Evolutionary conservation across 2,329 filamentous ascomycete genomes (phyloP).

Genomic region (Orbilia oligospora): DNA sequence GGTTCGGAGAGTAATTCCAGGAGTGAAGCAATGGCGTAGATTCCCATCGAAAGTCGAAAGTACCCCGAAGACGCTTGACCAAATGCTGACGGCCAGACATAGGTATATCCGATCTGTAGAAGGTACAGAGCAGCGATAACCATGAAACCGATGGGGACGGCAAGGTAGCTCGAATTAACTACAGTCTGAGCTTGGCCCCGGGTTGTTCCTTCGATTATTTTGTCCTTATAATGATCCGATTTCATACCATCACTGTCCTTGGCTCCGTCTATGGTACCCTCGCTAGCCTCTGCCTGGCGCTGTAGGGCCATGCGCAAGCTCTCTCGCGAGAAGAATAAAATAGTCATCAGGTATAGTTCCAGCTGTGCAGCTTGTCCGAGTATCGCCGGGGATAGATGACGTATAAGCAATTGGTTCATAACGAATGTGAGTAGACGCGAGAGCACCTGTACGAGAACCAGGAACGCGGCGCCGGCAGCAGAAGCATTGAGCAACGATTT

Average conservation of each 20-base stretch:
- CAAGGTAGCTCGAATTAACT: conserved; percentile 88
- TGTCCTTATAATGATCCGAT: conserved; percentile 48
- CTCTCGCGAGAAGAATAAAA: conserved; percentile 95
- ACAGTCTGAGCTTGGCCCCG: conserved; percentile 70
- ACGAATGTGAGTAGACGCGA: conserved; percentile 92
- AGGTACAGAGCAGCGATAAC: conserved; percentile 77
- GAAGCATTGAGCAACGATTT: conserved; percentile 66
- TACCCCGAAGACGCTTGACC: conserved; percentile 66
- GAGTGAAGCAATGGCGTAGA: conserved; percentile 74
- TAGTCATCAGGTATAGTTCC: conserved; percentile 90
- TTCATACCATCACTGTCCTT: conserved; percentile 45
- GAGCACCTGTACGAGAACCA: conserved; percentile 87
- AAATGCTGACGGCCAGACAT: conserved; percentile 23
- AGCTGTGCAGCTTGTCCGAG: conserved; percentile 90
- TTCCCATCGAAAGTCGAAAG: conserved; percentile 69
- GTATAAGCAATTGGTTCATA: conserved; percentile 90
- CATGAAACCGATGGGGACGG: conserved; percentile 77
- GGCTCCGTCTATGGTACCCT: conserved; percentile 27
- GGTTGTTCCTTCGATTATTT: conserved; percentile 63
- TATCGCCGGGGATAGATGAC: conserved; percentile 86
- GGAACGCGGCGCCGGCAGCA: conserved; percentile 82
- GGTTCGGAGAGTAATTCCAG: conserved; percentile 89
- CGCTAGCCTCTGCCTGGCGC: conserved; percentile 72
- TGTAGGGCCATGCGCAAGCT: conserved; percentile 92
- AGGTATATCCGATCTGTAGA: conserved; percentile 64